These are phyloP conservation scores for Silene conica DNA, from an alignment of 148 eudicot species.

Conservation along the genomic window DNA sequence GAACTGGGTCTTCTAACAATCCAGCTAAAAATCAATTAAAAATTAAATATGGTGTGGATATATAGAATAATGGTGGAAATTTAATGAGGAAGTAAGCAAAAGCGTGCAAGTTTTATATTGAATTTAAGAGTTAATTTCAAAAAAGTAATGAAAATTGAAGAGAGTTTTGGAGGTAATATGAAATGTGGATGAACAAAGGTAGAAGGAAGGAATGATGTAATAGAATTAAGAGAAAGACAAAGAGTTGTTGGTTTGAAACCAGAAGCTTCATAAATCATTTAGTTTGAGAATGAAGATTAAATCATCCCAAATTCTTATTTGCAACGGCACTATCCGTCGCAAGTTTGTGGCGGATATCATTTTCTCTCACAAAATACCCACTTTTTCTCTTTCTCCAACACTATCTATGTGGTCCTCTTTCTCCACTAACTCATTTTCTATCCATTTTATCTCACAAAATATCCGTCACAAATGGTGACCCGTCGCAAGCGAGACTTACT, in stretches of 20 bases:
- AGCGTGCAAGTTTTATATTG: conserved; percentile 1
- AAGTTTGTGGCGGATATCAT: too few relatives aligned
- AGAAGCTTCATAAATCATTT: not conserved
- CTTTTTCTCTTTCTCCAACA: too few relatives aligned
- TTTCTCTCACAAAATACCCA: too few relatives aligned
- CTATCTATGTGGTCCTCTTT: too few relatives aligned
- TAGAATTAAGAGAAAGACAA: not conserved
- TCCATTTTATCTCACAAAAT: too few relatives aligned
- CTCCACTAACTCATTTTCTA: too few relatives aligned
- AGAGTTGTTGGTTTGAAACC: not conserved
- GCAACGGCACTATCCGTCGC: too few relatives aligned
- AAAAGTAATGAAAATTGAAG: not conserved
- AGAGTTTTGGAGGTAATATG: not conserved
- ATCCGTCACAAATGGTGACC: too few relatives aligned
- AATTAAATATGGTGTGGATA: too few relatives aligned
- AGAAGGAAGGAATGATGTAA: conserved; percentile 13
- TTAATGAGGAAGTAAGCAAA: not conserved
- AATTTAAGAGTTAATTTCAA: not conserved
- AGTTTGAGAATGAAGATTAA: not conserved
- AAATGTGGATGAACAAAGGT: not conserved
- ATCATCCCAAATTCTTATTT: too few relatives aligned
- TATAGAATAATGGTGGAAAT: not conserved
- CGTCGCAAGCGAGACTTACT: too few relatives aligned
- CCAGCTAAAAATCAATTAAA: not conserved
- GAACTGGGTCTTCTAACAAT: conserved; percentile 21